Evolutionary conservation across 1,284 basidiomycete species (phyloP).

Genomic region (Naganishia sp.): DNA sequence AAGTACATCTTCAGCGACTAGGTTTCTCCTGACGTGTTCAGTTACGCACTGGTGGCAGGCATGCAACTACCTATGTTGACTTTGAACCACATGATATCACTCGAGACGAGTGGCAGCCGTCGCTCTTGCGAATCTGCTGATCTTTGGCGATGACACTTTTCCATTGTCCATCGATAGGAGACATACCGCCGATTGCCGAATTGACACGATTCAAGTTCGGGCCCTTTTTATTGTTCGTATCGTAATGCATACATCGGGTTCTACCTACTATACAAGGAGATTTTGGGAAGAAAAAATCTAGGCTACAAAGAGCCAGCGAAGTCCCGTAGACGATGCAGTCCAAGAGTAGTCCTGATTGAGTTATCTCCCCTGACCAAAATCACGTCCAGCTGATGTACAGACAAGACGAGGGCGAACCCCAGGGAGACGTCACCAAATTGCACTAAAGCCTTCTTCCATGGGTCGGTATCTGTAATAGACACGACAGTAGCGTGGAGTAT

Average conservation of each 20-base stretch:
- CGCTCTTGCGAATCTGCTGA: not conserved
- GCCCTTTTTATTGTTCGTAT: not conserved
- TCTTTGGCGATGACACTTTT: not conserved
- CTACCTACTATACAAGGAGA: slow-evolving; percentile 21
- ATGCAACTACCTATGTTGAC: too few species aligned
- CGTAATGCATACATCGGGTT: not conserved
- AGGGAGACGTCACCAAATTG: slow-evolving; percentile 55
- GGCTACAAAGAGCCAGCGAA: slow-evolving; percentile 39
- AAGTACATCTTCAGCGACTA: slow-evolving; percentile 13
- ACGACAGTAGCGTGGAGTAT: slow-evolving; percentile 27
- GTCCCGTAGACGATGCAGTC: slow-evolving; percentile 46
- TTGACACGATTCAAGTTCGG: not conserved
- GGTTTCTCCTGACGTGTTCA: too few species aligned
- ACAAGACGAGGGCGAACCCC: slow-evolving; percentile 23
- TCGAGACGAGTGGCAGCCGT: too few species aligned
- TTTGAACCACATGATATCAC: too few species aligned
- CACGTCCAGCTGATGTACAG: slow-evolving; percentile 19
- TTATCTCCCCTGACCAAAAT: slow-evolving; percentile 42
- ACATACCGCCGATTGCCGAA: not conserved
- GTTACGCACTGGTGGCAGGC: too few species aligned
- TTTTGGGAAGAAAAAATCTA: slow-evolving; percentile 48
- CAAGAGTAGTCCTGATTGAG: slow-evolving; percentile 58
- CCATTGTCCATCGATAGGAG: slow-evolving; percentile 27
- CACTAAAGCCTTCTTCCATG: slow-evolving; percentile 52
- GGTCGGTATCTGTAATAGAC: slow-evolving; percentile 27